Percentiles rank a stretch among this genome's conserved stretches.
Conservation (phyloP, 192 early-diverging fungal species). For the Chytriomyces confervae region DNA sequence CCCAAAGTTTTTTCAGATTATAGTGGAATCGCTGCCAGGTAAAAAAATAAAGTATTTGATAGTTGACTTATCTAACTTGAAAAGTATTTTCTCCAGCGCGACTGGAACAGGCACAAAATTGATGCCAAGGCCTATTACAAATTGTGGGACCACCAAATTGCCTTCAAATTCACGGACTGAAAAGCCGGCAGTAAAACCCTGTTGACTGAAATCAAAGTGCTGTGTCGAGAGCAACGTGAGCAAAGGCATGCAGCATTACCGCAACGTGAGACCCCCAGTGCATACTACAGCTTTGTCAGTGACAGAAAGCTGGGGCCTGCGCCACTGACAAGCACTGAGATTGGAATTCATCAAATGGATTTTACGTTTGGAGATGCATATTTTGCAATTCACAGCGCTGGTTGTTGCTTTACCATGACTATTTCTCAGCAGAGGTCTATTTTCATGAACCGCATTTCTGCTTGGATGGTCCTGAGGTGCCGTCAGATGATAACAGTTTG, state of each 20-base stretch:
- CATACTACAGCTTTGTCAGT: slow-evolving; percentile 38
- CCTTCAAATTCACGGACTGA: slow-evolving; percentile 86
- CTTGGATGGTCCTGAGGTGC: slow-evolving; percentile 60
- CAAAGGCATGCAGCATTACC: slow-evolving; percentile 33
- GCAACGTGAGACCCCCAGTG: neutral
- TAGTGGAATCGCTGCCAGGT: slow-evolving; percentile 89
- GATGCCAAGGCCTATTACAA: slow-evolving; percentile 94
- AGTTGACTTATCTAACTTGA: neutral
- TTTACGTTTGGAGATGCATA: slow-evolving; percentile 77
- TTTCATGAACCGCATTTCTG: slow-evolving; percentile 74
- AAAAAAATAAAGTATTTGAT: slow-evolving; percentile 2
- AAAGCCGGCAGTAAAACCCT: slow-evolving; percentile 80
- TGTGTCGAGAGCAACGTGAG: slow-evolving; percentile 82
- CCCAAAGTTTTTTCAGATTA: too few species aligned
- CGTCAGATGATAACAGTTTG: slow-evolving; percentile 51
- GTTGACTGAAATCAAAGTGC: slow-evolving; percentile 81
- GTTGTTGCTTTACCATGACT: slow-evolving; percentile 64
- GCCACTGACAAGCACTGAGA: slow-evolving; percentile 4
- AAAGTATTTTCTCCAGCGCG: slow-evolving; percentile 62
- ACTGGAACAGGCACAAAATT: slow-evolving; percentile 95
- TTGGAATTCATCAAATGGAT: slow-evolving; percentile 76
- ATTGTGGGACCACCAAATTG: slow-evolving; percentile 91
- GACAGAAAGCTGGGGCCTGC: neutral
- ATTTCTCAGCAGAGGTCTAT: slow-evolving; percentile 63
- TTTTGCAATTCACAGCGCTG: slow-evolving; percentile 81